phyloP scores from a whole-genome alignment of 176 grass and related monocot genomes.

The Carex cristatella region DNA sequence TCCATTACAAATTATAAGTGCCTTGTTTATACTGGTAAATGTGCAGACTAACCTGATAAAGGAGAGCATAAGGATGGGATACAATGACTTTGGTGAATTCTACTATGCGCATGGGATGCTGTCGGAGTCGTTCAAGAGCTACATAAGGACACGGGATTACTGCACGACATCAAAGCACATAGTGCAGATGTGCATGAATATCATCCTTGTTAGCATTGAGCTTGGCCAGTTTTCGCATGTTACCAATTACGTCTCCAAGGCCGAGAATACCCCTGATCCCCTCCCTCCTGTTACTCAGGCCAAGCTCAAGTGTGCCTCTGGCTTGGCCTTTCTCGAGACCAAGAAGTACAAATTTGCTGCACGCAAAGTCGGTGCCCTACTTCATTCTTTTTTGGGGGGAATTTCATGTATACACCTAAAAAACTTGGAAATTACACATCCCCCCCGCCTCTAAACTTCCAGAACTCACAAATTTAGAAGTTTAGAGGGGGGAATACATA shows the following conservation, averaged over 20 bases:
- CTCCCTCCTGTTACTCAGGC: constrained; percentile 39
- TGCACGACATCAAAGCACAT: constrained; percentile 98
- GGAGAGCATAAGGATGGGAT: constrained; percentile 99
- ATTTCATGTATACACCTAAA: no score
- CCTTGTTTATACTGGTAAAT: not conserved
- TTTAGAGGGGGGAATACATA: no score
- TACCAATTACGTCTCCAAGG: constrained; percentile 85
- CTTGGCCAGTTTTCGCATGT: constrained; percentile 83
- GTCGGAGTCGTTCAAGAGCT: constrained; percentile 89
- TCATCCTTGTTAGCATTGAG: constrained; percentile 90
- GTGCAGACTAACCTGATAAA: constrained; percentile 93
- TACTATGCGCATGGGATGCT: constrained; percentile 79
- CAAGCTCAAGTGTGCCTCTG: constrained; percentile 77
- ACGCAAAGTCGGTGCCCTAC: constrained; percentile 58
- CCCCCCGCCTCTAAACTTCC: no score
- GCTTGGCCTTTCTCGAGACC: constrained; percentile 68
- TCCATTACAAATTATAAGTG: no score
- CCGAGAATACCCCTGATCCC: constrained; percentile 66
- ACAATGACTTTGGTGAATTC: constrained; percentile 92
- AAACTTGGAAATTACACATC: no score
- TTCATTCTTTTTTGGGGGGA: not conserved
- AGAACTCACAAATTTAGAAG: no score
- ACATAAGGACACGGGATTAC: constrained; percentile 90
- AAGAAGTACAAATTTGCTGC: constrained; percentile 97
- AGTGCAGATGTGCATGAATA: constrained; percentile 96